Conservation (phyloP, 2,329 filamentous ascomycete genomes). For the Fusarium bactridioides region DNA sequence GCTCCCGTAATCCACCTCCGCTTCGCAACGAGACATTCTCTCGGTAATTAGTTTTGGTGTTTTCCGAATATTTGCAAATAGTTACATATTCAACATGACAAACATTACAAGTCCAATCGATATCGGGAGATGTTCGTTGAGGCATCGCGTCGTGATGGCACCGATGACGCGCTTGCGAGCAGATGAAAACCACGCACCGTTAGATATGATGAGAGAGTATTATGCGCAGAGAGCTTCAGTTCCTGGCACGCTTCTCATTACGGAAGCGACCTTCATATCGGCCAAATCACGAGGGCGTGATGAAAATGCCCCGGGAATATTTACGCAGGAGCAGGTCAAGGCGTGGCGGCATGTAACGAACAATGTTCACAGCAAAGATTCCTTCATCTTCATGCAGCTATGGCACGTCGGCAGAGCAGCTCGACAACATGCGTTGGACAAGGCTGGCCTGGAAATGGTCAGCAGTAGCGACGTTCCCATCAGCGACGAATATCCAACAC, state of each 20-base stretch:
- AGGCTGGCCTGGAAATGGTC: constrained; percentile 1
- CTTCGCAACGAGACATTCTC: background rate
- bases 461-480: constrained; percentile 16
- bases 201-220: constrained; percentile 15
- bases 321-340: background rate
- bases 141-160: constrained; percentile 20
- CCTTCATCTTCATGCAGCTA: constrained; percentile 16
- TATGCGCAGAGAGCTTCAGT: constrained; percentile 21
- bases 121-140: constrained; percentile 6
- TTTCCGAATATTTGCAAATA: background rate
- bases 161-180: constrained; percentile 15
- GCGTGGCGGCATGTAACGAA: background rate
- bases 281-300: background rate
- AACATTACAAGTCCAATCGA: background rate
- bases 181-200: background rate
- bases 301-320: constrained; percentile 9
- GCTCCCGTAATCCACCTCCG: background rate
- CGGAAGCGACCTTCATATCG: constrained; percentile 10
- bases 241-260: constrained; percentile 20
- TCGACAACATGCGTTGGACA: background rate
- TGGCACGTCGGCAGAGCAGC: constrained; percentile 20
- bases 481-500: background rate
- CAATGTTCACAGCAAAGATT: constrained; percentile 7
- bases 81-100: background rate
- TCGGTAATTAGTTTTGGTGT: background rate